Base-by-base conservation (phyloP, 768 basidiomycete genomes). In the Boletellus emodensis region DNA sequence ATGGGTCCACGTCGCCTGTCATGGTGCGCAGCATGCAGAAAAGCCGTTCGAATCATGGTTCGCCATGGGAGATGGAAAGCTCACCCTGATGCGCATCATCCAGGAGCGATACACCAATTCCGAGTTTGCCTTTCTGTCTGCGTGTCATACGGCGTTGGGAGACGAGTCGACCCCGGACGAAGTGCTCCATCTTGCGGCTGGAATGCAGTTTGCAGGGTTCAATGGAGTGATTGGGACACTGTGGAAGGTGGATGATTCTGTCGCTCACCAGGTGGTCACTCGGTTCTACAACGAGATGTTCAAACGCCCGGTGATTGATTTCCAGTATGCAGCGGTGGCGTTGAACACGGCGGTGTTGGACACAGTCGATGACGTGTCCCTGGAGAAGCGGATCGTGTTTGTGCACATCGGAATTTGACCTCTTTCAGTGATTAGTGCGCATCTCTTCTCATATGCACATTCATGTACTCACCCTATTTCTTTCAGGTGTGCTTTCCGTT, bases 351-450 rank as follows among this genome's bases (percentile, higher is more conserved):
- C 42, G 1, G 32, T 44, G 11, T 30, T 20, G 30, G 42, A 32
- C 10, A 44, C 42, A 33, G 40, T 46, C 28, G 36, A 15, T 37
- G 40, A 45, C 40, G 30, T 44, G 46, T 55, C 39, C 37, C 36
- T 40, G 48, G 46, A 48, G 22, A 22, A 38, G 42, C 18, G 30
- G 30, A 33, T 44, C 18, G 42, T 44, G 12, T 44, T 44, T 18
- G 32, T 33, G 11, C 32, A 44, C 13, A 44, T 44, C 11, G 42
- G 32, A 33, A 28, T 28, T 20, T 20, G 20, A 20, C 20, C 20
- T 20, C 20, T 20, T 20, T 20, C 20, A 20, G 3, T 20, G 20
- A 20, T 20, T 3, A 20, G 20, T 20, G 20, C 1, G 20, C 20
- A 20, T 20, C 20, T 20, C 20, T 20, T 20, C 20, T 20, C 20